Conservation (phyloP, 306 rosid species). For the Sesbania bispinosa region DNA sequence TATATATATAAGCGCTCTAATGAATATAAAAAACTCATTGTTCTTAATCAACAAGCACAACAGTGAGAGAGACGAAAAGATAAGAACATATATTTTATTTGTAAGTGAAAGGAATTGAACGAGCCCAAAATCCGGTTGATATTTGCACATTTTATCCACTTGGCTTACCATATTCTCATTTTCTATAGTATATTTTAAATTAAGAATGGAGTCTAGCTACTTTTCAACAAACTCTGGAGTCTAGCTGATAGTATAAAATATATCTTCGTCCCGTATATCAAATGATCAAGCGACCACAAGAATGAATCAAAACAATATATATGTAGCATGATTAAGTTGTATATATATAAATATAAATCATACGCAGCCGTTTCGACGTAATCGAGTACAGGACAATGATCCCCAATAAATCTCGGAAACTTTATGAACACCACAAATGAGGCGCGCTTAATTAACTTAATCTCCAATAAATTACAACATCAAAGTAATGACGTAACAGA, state of each 20-base stretch:
- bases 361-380: conserved; percentile 21
- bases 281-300: conserved; percentile 9
- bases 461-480: background rate
- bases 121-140: background rate
- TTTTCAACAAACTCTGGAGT: conserved; percentile 11
- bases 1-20: too few relatives aligned
- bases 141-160: conserved; percentile 2
- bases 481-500: background rate
- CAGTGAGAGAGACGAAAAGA: background rate
- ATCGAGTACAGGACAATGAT: conserved; percentile 19
- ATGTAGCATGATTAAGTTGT: conserved; percentile 7
- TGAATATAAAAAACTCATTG: too few relatives aligned
- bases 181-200: background rate
- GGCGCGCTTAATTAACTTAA: conserved; percentile 3
- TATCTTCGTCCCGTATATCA: background rate
- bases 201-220: background rate
- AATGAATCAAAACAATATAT: background rate
- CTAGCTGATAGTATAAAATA: conserved; percentile 8
- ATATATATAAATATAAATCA: background rate
- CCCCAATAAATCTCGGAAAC: background rate
- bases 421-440: background rate
- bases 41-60: background rate
- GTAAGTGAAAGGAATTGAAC: background rate
- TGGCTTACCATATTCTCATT: background rate
- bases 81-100: background rate